These are phyloP conservation scores for Globisporangium rhizosaccharum DNA, from an alignment of 352 stramenopile species.

Conservation along the genomic window DNA sequence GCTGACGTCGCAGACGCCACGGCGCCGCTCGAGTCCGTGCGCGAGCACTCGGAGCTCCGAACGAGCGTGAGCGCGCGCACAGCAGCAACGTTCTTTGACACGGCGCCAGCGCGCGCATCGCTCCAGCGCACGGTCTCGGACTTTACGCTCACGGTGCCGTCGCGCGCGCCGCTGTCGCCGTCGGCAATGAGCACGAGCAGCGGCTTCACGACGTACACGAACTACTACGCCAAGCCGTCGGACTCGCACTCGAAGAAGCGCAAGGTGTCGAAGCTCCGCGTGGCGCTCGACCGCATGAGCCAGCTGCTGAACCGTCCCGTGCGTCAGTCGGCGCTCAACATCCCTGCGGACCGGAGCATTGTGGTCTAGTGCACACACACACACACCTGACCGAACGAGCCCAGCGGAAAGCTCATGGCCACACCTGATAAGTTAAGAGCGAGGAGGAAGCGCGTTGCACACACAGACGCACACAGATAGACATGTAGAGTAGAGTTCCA, in stretches of 20 bases:
- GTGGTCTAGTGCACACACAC: slow-evolving; percentile 33
- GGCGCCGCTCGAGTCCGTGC: slow-evolving; percentile 14
- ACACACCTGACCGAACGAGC: not conserved
- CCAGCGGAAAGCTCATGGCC: too few relatives aligned
- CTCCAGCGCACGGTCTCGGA: slow-evolving; percentile 11
- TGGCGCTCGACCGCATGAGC: slow-evolving; percentile 61
- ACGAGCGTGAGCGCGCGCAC: slow-evolving; percentile 7
- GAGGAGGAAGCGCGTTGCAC: too few relatives aligned
- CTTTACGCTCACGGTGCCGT: slow-evolving; percentile 8
- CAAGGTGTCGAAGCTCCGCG: slow-evolving; percentile 64
- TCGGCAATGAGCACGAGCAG: slow-evolving; percentile 11
- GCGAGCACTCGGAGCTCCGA: slow-evolving; percentile 4
- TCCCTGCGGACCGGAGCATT: slow-evolving; percentile 59
- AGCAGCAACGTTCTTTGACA: slow-evolving; percentile 2
- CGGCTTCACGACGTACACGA: slow-evolving; percentile 28
- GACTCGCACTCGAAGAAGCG: slow-evolving; percentile 37
- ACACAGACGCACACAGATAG: too few relatives aligned
- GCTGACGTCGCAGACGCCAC: slow-evolving; percentile 7
- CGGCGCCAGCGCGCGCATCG: not conserved
- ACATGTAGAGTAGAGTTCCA: too few relatives aligned
- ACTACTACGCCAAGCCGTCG: slow-evolving; percentile 19
- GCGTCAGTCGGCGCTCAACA: slow-evolving; percentile 60
- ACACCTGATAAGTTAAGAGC: too few relatives aligned
- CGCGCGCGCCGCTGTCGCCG: slow-evolving; percentile 10
- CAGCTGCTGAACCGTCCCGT: slow-evolving; percentile 71